Evolutionary conservation across 2,329 filamentous ascomycete genomes (phyloP), one percentile per base, ranked within the genome.

Genomic region (Microdochium paspali): DNA sequence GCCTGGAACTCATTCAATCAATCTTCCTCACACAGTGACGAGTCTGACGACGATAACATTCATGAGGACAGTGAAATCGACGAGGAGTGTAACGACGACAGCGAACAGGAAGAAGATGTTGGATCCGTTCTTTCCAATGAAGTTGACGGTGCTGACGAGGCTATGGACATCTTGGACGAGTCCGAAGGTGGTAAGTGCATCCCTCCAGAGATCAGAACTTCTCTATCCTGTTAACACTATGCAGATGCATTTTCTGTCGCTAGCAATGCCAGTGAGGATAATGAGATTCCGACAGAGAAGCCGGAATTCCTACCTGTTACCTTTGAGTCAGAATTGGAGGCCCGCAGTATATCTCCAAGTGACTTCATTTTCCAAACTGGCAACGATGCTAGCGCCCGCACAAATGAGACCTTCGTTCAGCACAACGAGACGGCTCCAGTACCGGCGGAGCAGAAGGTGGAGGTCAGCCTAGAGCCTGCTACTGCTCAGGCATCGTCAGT

Each of bases 141-240:
- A 18, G 49, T 56, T 2, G 61, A 65, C 28, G 59, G 60, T 21
- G 48, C 53, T 0, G 53, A 53, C 23, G 61, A 57, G n/a, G n/a
- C n/a, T n/a, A n/a, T 24, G 58, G 61, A 23, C 56, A 60, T 6
- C 57, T 62, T 18, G 46, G 47, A 4, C n/a, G 42, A 18, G 52
- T n/a, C n/a, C n/a, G n/a, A 53, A 5, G 42, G 39, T 6, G 44
- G 23, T 26, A 44, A 23, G 23, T 18, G n/a, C n/a, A n/a, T n/a
- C n/a, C n/a, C n/a, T n/a, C n/a, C n/a, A n/a, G n/a, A n/a, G n/a
- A n/a, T n/a, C n/a, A n/a, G n/a, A n/a, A n/a, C n/a, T n/a, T n/a
- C n/a, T 28, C 7, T 7, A 28, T 40, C 6, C 32, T 40, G 32
- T 9, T 18, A 4, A 3, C 3, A 25, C 26, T n/a, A 10, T 25